Evolutionary conservation across 768 basidiomycete genomes (phyloP), one percentile per base, ranked within the genome.

Genomic region (Boletus sp.): DNA sequence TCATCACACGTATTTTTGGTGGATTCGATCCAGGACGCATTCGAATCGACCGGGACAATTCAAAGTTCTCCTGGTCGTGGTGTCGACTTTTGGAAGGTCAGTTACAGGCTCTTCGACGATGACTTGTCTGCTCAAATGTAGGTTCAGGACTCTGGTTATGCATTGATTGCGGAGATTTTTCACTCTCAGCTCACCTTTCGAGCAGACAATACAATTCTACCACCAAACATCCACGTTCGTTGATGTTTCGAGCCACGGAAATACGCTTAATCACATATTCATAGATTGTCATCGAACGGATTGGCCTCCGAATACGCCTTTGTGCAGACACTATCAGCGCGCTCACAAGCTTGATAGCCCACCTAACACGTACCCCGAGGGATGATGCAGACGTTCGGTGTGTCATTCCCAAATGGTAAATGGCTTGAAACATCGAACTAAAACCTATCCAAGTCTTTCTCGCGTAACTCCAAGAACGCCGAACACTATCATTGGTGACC

Each of bases 321-420:
- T 91, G 89, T 64, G 90, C 92, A 11, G 91, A 93, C 67, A 88
- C 90, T 1, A 70, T 87, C 51, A 70, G 75, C 7, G 80, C 82
- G 1, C 69, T 93, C 29, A 73, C 78, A 1, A 75, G 78, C 5
- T 82, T 91, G 62, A 75, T 78, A 32, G 67, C 72, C 23, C 82
- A 85, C 62, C 59, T 89, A 48, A 67, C 70, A 2, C 70, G 75
- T n/a, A 63, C 75, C 7, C 77, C 82, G 60, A 70, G 70, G 30
- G 61, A 74, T 25, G 56, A 38, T 29, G 30, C 68, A 6, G 64
- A 66, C 7, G 68, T 72, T 15, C 30, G 33, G 70, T 70, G 59
- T 7, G 71, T 58, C 9, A 8, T 32, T 44, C 9, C 6, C 13
- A 35, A 27, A 30, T 9, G 35, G 44, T 3, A 35, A 10, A 13